Evolutionary conservation across 106 monocot species (phyloP), one percentile per base, ranked within the genome.

Genomic region (Acanthochlamys bracteata): DNA sequence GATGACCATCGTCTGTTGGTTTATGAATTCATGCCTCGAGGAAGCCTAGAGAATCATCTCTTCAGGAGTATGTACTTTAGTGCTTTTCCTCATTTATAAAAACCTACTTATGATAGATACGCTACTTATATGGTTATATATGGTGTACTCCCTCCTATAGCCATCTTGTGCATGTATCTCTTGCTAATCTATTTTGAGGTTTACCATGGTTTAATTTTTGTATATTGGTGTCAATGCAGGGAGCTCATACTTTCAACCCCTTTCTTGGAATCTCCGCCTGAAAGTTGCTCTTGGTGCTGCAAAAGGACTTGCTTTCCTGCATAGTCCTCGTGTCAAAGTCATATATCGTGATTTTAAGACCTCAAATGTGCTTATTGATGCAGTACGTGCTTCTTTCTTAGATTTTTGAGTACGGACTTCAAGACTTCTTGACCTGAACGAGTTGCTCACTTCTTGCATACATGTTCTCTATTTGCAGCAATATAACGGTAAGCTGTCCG

Each of bases 271-370:
- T 49, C 74, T 93, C 9, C 78, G 90, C 23, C 79, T 95, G 87
- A 82, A 78, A 62, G 75, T 95, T 68, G 95, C 90, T 22, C 84
- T 87, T 12, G 86, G 90, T 60, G 86, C 95, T 46, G 95, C 95
- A 15, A 84, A 67, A 74, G 95, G 90, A 61, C 90, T 95, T 3
- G 90, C 95, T 20, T 95, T 82, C 76, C 82, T 95, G 39, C 95
- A 95, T 39, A 68, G 80, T 47, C 53, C 79, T 10, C 72, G 80
- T 11, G 67, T 75, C 26, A 77, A 75, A 66, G 90, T 95, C 46
- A 95, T 95, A 42, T 95, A 95, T 63, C 95, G 95, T 41, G 95
- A 95, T 77, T 95, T 95, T 65, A 95, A 95, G 78, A 73, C 88
- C 23, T 89, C 89, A 14, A 85, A 89, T 59, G 63, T 89, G 10